These are phyloP conservation scores for Pezicula radicicola DNA, from an alignment of 2,329 filamentous ascomycete genomes.

Conservation along the genomic window DNA sequence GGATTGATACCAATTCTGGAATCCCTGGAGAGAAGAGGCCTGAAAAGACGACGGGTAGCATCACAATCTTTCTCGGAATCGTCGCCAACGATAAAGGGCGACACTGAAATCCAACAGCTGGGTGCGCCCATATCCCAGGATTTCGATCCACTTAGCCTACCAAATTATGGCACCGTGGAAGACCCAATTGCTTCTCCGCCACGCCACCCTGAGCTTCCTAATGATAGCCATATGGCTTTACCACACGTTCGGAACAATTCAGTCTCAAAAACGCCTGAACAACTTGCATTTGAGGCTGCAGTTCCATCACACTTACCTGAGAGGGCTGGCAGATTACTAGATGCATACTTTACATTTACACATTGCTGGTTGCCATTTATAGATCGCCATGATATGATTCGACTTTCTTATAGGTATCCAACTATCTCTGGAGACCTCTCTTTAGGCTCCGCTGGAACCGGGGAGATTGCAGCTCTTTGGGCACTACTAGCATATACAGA, in stretches of 20 bases:
- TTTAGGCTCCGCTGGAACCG: constrained; percentile 16
- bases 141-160: background rate
- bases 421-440: background rate
- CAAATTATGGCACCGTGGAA: background rate
- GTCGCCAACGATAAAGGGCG: too few relatives aligned
- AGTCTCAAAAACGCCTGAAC: background rate
- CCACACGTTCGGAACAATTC: background rate
- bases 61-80: background rate
- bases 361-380: constrained; percentile 73
- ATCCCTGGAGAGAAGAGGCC: constrained; percentile 1
- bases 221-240: too few relatives aligned
- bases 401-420: constrained; percentile 5
- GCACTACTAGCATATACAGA: constrained; percentile 52
- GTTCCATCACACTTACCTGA: background rate
- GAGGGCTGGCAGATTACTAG: constrained; percentile 42
- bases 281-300: background rate
- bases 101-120: too few relatives aligned
- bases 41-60: background rate
- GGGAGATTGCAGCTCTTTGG: constrained; percentile 52
- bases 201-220: too few relatives aligned
- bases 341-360: constrained; percentile 69
- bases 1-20: background rate
- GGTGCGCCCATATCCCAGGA: background rate
- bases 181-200: background rate
- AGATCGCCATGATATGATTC: constrained; percentile 46